Percentiles rank a stretch among this genome's conserved stretches.
Evolutionary conservation across 2,329 filamentous ascomycete genomes (phyloP).

Genomic region (Fusarium mexicanum): DNA sequence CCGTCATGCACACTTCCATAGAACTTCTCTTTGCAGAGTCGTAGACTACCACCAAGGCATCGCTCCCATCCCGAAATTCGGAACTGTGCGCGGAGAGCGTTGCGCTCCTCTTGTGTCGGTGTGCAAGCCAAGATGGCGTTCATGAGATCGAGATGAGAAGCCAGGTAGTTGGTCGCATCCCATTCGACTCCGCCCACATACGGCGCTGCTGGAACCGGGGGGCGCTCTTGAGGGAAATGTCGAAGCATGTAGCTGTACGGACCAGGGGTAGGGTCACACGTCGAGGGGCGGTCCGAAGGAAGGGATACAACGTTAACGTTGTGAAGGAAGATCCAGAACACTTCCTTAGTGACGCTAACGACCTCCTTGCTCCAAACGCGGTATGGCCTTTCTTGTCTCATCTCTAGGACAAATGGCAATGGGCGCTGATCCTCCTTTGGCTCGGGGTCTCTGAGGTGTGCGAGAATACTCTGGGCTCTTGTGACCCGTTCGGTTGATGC

Average conservation of each 20-base stretch:
- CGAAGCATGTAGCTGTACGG: conserved; percentile 70
- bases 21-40: conserved; percentile 97
- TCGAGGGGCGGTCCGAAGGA: conserved; percentile 54
- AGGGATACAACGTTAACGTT: conserved; percentile 87
- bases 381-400: conserved; percentile 88
- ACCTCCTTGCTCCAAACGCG: conserved; percentile 95
- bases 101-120: conserved; percentile 75
- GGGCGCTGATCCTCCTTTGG: conserved; percentile 80
- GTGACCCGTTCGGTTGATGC: conserved; percentile 68
- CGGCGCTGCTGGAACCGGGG: conserved; percentile 91
- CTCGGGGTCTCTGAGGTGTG: conserved; percentile 82
- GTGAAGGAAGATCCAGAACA: conserved; percentile 99
- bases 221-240: conserved; percentile 85
- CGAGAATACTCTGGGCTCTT: conserved; percentile 78
- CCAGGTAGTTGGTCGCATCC: conserved; percentile 97
- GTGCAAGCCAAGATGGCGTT: conserved; percentile 90
- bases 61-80: conserved; percentile 90
- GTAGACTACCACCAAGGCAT: conserved; percentile 82
- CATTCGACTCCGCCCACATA: conserved; percentile 98
- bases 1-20: conserved; percentile 92
- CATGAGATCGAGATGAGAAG: conserved; percentile 89
- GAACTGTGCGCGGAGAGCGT: conserved; percentile 79
- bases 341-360: conserved; percentile 92
- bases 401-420: conserved; percentile 87
- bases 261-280: conserved; percentile 47